Evolutionary conservation across 2,329 filamentous ascomycete genomes (phyloP).

Genomic region (Mollisia scopiformis): DNA sequence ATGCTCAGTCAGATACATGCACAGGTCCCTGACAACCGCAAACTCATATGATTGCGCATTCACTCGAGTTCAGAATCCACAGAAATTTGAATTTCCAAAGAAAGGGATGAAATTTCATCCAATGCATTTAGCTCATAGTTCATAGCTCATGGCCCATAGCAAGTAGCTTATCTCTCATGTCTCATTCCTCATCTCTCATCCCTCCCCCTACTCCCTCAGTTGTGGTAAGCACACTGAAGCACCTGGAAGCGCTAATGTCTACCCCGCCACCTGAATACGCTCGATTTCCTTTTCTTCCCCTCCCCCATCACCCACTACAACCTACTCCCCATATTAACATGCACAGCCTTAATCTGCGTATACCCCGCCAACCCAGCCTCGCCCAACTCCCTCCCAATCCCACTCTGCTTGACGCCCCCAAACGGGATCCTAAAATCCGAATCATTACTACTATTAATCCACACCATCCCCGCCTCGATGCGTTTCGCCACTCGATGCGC

Average conservation of each 20-base stretch:
- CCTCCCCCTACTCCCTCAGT: no score
- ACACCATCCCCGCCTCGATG: conserved; percentile 57
- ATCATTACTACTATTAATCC: conserved; percentile 47
- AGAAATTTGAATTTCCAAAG: not conserved
- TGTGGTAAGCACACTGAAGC: no score
- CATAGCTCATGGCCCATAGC: no score
- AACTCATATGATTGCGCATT: no score
- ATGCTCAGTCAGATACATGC: no score
- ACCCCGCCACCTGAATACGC: not conserved
- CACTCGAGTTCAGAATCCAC: no score
- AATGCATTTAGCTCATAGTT: not conserved
- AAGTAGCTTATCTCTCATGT: not conserved
- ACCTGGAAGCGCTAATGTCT: no score
- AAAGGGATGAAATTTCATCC: not conserved
- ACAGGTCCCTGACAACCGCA: no score
- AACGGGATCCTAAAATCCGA: conserved; percentile 52
- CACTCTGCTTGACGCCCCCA: conserved; percentile 62
- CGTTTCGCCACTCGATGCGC: conserved; percentile 49
- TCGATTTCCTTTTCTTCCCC: not conserved
- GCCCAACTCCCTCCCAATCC: conserved; percentile 55
- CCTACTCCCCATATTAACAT: conserved; percentile 39
- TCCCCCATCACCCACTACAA: conserved; percentile 18
- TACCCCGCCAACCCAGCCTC: conserved; percentile 48
- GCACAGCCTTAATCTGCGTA: conserved; percentile 42
- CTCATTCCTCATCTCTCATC: not conserved